phyloP scores from a whole-genome alignment of 2,329 filamentous ascomycete species.

The Grosmannia clavigera region DNA sequence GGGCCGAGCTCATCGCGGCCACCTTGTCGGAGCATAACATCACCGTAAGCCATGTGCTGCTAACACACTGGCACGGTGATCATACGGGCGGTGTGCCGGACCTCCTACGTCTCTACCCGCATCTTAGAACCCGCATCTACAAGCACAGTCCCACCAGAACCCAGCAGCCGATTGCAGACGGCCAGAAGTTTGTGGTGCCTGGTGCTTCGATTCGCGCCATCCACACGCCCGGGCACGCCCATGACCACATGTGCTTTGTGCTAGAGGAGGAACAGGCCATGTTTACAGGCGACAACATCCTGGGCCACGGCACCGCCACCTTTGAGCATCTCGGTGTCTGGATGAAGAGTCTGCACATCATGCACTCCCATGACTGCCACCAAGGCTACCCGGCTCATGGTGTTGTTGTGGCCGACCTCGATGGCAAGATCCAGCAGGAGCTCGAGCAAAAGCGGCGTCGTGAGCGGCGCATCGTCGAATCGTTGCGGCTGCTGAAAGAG shows the following conservation, averaged over 20 bases:
- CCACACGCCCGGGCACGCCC: conserved; percentile 55
- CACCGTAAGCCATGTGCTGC: conserved; percentile 32
- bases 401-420: neutral
- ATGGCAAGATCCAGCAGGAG: conserved; percentile 13
- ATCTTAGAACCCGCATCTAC: conserved; percentile 20
- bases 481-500: too few species aligned
- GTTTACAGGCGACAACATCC: conserved; percentile 81
- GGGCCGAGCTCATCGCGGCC: too few species aligned
- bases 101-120: conserved; percentile 24
- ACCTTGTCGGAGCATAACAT: conserved; percentile 11
- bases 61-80: conserved; percentile 68
- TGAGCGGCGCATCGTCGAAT: too few species aligned
- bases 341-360: conserved; percentile 10
- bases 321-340: conserved; percentile 63
- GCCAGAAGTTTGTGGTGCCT: conserved; percentile 40
- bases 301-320: conserved; percentile 76
- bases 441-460: too few species aligned
- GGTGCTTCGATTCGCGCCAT: conserved; percentile 57
- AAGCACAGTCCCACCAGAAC: conserved; percentile 17
- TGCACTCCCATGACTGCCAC: conserved; percentile 18
- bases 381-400: conserved; percentile 34
- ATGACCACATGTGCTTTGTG: conserved; percentile 70
- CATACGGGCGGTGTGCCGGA: conserved; percentile 56
- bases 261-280: conserved; percentile 69
- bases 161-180: conserved; percentile 27